phyloP scores from a whole-genome alignment of 345 rosid species.

The Trapa incisa region DNA sequence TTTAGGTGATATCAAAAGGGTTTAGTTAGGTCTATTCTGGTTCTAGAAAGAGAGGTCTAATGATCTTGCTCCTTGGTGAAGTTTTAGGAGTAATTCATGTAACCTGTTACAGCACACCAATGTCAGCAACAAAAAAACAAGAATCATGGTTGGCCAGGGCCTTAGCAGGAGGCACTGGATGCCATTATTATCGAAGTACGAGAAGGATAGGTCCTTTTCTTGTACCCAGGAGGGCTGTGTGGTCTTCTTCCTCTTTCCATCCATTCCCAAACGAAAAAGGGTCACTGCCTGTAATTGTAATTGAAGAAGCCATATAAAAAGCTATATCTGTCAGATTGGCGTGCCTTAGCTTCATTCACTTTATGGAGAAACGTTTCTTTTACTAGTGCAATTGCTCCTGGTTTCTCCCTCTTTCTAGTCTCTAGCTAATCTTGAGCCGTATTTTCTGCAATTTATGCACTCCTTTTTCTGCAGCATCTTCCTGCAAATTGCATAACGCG shows the following conservation, averaged over 20 bases:
- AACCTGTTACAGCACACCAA: too few relatives aligned
- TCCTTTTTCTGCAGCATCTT: neutral
- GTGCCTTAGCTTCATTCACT: conserved; percentile 7
- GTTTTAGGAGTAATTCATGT: too few relatives aligned
- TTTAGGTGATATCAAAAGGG: too few relatives aligned
- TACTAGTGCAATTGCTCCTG: too few relatives aligned
- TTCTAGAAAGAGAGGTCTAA: too few relatives aligned
- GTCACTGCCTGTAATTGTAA: neutral
- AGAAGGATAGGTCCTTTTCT: conserved; percentile 16
- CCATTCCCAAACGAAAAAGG: neutral
- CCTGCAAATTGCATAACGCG: too few relatives aligned
- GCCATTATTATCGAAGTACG: conserved; percentile 18
- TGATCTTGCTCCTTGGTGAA: too few relatives aligned
- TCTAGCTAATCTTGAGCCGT: conserved; percentile 1
- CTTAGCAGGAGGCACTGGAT: neutral
- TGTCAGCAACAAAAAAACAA: too few relatives aligned
- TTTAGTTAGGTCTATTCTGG: too few relatives aligned
- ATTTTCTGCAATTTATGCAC: neutral
- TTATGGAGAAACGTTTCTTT: neutral
- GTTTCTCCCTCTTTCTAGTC: neutral
- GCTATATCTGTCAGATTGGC: conserved; percentile 16
- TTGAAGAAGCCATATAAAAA: conserved; percentile 1
- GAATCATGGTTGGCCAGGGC: too few relatives aligned
- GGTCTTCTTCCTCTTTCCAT: neutral
- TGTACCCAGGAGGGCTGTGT: conserved; percentile 4